A percentile compares a stretch with the other conserved stretches of the same genome.
Conservation (phyloP, 495 filamentous ascomycete species). For the Xylaria sp. region DNA sequence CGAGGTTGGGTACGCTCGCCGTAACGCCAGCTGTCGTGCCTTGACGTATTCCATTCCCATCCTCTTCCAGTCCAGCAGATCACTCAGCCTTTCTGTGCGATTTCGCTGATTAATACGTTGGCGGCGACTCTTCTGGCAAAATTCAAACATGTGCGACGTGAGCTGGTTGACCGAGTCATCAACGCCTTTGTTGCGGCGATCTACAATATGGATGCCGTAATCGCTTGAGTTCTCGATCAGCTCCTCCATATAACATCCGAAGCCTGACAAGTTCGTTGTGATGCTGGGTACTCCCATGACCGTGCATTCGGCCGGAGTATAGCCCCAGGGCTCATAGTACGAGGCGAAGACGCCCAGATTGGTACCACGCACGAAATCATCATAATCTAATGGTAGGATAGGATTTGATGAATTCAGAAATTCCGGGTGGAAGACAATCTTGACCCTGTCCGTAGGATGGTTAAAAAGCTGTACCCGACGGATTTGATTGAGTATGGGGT, state of each 20-base stretch:
- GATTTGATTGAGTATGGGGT: constrained; percentile 95
- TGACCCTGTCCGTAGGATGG: constrained; percentile 91
- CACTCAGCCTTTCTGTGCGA: constrained; percentile 93
- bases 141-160: constrained; percentile 91
- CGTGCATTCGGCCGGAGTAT: constrained; percentile 97
- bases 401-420: constrained; percentile 96
- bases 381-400: constrained; percentile 93
- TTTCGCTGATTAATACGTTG: constrained; percentile 99
- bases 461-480: constrained; percentile 97
- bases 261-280: constrained; percentile 96
- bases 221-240: constrained; percentile 96
- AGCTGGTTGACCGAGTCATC: constrained; percentile 98
- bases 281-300: constrained; percentile 99
- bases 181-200: constrained; percentile 92
- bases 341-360: constrained; percentile 95
- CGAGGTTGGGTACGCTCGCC: constrained; percentile 88
- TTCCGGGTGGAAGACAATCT: constrained; percentile 97
- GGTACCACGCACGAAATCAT: constrained; percentile 97
- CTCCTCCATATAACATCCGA: constrained; percentile 99
- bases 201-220: constrained; percentile 99
- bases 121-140: constrained; percentile 88
- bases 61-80: constrained; percentile 96
- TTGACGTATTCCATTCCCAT: constrained; percentile 99
- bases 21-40: constrained; percentile 87
- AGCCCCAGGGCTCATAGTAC: constrained; percentile 99